Conservation (phyloP, 2,329 filamentous ascomycete genomes). For the Macrophomina tecta region DNA sequence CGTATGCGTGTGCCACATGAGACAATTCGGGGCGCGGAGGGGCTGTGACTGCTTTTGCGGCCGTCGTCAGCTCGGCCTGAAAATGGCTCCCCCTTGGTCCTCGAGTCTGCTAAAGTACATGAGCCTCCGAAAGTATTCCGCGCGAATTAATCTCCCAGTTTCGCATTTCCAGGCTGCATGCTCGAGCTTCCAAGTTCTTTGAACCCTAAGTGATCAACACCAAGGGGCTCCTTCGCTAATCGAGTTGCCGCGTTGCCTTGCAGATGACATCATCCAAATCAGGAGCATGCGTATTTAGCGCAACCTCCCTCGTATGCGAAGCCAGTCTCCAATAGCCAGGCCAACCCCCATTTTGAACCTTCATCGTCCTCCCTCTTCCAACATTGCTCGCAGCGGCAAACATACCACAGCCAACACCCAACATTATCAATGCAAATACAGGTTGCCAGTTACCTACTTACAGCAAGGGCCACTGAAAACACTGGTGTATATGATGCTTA, state of each 20-base stretch:
- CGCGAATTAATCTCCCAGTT: conserved; percentile 17
- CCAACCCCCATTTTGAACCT: background rate
- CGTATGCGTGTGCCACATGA: conserved; percentile 14
- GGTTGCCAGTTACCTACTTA: too few relatives aligned
- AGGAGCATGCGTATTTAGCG: background rate
- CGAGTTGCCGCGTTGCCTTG: background rate
- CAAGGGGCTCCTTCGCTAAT: conserved; percentile 21
- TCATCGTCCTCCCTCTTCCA: background rate
- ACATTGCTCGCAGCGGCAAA: background rate
- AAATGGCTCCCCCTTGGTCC: conserved; percentile 19
- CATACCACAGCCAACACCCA: too few relatives aligned
- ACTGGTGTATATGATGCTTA: too few relatives aligned
- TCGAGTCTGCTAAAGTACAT: background rate
- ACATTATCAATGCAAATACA: too few relatives aligned
- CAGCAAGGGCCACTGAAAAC: too few relatives aligned
- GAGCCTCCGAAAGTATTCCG: conserved; percentile 12
- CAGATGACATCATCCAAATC: conserved; percentile 23
- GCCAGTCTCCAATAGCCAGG: background rate
- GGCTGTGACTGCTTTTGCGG: conserved; percentile 1
- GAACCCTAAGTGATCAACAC: conserved; percentile 21
- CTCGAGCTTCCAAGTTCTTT: conserved; percentile 4
- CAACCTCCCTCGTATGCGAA: background rate
- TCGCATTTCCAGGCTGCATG: conserved; percentile 5
- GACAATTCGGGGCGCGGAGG: conserved; percentile 4
- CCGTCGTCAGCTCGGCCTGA: conserved; percentile 13